Percentiles rank a stretch among this genome's conserved stretches.
phyloP scores from a whole-genome alignment of 2,329 filamentous ascomycete species.

The Lecanicillium sp. region DNA sequence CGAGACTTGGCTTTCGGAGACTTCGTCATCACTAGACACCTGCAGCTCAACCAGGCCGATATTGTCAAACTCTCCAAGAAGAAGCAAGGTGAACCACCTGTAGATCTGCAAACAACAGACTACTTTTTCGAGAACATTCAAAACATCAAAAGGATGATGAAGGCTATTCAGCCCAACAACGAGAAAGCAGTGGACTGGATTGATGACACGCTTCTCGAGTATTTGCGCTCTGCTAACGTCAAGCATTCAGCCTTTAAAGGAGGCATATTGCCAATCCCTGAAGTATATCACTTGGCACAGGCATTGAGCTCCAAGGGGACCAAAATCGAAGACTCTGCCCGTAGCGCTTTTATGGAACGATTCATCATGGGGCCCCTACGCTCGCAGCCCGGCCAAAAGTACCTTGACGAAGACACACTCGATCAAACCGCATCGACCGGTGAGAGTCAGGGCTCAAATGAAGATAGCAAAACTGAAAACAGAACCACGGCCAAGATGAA shows the following conservation, averaged over 20 bases:
- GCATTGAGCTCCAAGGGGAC: conserved; percentile 24
- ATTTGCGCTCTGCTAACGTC: conserved; percentile 21
- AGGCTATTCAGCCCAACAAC: conserved; percentile 26
- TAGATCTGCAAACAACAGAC: conserved; percentile 31
- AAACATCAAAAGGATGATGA: conserved; percentile 43
- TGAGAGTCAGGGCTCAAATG: conserved; percentile 25
- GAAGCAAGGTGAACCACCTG: conserved; percentile 1
- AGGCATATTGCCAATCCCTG: conserved; percentile 32
- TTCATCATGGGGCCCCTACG: conserved; percentile 28
- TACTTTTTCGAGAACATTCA: conserved; percentile 39
- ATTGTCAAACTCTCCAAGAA: conserved; percentile 8
- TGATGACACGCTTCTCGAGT: conserved; percentile 1
- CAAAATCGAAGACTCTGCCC: conserved; percentile 18
- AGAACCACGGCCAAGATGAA: conserved; percentile 47
- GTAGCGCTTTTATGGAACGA: conserved; percentile 25
- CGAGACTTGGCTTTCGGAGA: conserved; percentile 35
- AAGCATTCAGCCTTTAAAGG: conserved; percentile 27
- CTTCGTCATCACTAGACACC: conserved; percentile 33
- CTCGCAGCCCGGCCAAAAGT: conserved; percentile 26
- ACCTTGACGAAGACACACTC: conserved; percentile 25
- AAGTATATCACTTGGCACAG: conserved; percentile 34
- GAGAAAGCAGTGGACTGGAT: not conserved
- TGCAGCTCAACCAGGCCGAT: conserved; percentile 26
- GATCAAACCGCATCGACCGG: conserved; percentile 19
- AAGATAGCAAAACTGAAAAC: conserved; percentile 23